A percentile compares a stretch with the other conserved stretches of the same genome.
phyloP scores from a whole-genome alignment of 2,329 filamentous ascomycete species.

The Moelleriella libera region DNA sequence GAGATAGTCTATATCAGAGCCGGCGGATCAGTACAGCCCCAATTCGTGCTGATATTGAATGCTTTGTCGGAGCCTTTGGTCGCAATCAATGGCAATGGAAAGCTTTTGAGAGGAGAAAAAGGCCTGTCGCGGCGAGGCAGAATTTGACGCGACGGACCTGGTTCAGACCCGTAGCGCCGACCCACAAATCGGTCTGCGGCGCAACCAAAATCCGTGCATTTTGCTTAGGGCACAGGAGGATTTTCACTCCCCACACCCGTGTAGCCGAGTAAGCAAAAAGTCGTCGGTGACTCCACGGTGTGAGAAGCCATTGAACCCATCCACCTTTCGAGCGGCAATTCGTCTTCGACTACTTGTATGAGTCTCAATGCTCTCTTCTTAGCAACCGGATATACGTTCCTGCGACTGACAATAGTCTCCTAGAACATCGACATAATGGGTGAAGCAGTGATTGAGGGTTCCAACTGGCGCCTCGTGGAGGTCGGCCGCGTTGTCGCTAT shows the following conservation, averaged over 20 bases:
- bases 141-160: too few relatives aligned
- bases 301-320: constrained; percentile 19
- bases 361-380: constrained; percentile 8
- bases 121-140: background rate
- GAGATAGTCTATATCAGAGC: too few relatives aligned
- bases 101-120: constrained; percentile 1
- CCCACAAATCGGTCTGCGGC: constrained; percentile 7
- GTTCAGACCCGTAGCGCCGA: background rate
- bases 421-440: constrained; percentile 61
- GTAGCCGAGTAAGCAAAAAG: constrained; percentile 26
- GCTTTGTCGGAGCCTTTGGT: too few relatives aligned
- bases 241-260: constrained; percentile 25
- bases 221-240: constrained; percentile 26
- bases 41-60: too few relatives aligned
- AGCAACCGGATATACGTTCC: background rate
- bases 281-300: constrained; percentile 23
- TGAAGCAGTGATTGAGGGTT: constrained; percentile 68
- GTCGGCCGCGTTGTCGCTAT: constrained; percentile 94
- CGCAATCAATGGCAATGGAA: background rate
- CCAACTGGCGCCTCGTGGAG: constrained; percentile 92
- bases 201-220: constrained; percentile 16
- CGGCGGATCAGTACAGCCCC: too few relatives aligned
- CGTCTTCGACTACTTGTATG: constrained; percentile 25
- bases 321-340: constrained; percentile 21
- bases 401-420: constrained; percentile 17